Percentiles rank a stretch among this genome's conserved stretches.
These are phyloP conservation scores for Euryodendron excelsum DNA, from an alignment of 148 eudicot species.

Conservation along the genomic window DNA sequence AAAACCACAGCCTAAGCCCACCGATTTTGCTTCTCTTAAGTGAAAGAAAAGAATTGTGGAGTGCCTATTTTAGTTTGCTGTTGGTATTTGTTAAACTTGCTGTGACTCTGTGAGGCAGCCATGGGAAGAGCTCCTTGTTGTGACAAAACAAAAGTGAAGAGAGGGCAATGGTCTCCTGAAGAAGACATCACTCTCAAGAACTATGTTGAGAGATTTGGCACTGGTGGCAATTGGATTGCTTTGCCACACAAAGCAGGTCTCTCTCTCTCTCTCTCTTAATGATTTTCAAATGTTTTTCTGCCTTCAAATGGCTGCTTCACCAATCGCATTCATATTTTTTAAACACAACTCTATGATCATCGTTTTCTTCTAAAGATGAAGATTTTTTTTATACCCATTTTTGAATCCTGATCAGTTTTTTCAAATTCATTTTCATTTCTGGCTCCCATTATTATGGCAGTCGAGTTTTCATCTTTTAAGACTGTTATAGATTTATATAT, in stretches of 20 bases:
- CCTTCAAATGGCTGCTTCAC: no score
- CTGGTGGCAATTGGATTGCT: conserved; percentile 74
- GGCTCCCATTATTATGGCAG: neutral
- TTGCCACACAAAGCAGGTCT: conserved; percentile 58
- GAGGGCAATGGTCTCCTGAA: conserved; percentile 80
- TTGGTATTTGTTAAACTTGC: no score
- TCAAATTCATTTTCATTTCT: neutral
- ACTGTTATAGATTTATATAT: no score
- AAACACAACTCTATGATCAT: neutral
- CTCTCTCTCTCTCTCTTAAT: conserved; percentile 4
- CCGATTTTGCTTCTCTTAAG: no score
- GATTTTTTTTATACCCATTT: neutral
- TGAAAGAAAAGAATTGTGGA: no score
- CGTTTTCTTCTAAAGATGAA: neutral
- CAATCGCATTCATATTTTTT: no score
- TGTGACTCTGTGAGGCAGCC: no score
- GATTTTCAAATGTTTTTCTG: neutral
- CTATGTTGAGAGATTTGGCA: conserved; percentile 49
- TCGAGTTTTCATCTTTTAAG: no score
- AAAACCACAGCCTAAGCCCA: no score
- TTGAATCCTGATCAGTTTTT: neutral
- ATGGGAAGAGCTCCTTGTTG: conserved; percentile 87
- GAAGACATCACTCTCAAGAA: conserved; percentile 59
- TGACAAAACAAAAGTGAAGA: conserved; percentile 63
- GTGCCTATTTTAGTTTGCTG: no score